phyloP scores from a whole-genome alignment of 2,329 filamentous ascomycete species.

The Talaromyces sp. region DNA sequence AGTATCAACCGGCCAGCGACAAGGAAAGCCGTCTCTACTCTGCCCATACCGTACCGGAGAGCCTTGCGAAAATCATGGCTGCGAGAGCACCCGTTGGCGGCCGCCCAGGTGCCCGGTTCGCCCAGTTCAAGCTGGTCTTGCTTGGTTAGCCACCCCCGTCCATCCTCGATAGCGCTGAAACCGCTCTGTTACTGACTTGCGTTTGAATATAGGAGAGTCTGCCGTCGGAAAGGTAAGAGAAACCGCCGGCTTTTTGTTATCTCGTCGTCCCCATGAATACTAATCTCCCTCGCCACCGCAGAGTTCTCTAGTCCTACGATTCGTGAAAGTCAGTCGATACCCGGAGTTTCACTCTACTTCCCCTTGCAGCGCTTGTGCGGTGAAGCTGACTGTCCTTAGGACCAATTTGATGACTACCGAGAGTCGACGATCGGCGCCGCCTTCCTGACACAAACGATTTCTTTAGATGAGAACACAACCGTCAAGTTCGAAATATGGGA shows the following conservation, averaged over 20 bases:
- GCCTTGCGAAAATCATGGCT: conserved; percentile 61
- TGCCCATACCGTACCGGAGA: conserved; percentile 14
- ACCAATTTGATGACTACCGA: conserved; percentile 98
- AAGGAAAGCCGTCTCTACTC: background rate
- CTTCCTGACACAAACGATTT: conserved; percentile 98
- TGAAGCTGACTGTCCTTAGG: conserved; percentile 49
- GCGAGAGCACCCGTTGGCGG: conserved; percentile 71
- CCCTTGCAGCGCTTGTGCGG: background rate
- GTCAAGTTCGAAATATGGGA: conserved; percentile 99
- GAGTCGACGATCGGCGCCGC: conserved; percentile 98
- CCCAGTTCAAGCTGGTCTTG: conserved; percentile 98
- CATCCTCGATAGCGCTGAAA: background rate
- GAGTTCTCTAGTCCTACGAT: conserved; percentile 96
- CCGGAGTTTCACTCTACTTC: background rate
- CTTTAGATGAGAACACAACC: conserved; percentile 94
- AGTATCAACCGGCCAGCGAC: background rate
- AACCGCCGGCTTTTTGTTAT: background rate
- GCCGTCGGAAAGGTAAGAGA: conserved; percentile 86
- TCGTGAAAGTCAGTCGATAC: conserved; percentile 75
- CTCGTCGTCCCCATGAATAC: background rate
- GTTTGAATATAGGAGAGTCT: conserved; percentile 70
- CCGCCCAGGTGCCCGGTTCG: conserved; percentile 72
- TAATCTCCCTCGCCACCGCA: conserved; percentile 32
- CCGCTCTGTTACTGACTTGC: conserved; percentile 2
- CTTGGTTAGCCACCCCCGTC: conserved; percentile 62